Base-by-base conservation (phyloP, 768 basidiomycete species). In the Phanerodontia chrysosporium region DNA sequence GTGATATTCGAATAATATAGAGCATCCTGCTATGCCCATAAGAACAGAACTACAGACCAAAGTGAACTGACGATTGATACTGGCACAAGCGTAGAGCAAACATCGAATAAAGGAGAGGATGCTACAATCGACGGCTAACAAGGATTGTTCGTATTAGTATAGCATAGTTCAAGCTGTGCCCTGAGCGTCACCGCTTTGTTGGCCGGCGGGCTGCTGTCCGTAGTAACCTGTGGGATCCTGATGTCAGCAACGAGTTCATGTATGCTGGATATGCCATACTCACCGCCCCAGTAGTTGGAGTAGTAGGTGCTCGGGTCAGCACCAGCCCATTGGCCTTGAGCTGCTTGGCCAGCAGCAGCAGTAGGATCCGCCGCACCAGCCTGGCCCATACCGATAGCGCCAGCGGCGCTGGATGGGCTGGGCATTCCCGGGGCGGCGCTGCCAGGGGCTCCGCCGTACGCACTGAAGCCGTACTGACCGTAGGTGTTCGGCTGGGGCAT, bases 241-340 rank as follows among this genome's bases (percentile, higher is more conserved):
- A 59, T 28, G 16, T 36, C 44, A 24, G 42, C 39, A 18, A 42
- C 16, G 8, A 42, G 39, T 4, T 5, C 39, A 4, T 18, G 6
- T 42, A 4, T 7, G 4, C 8, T 7, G 39, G 18, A 49, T 21
- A 59, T 22, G 57, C 58, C n/a, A 14, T 46, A 76, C 85, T 67
- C 60, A 92, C 90, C 88, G 70, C 89, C 86, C 90, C 90, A 91
- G 70, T 91, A 90, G 69, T 88, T 88, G 57, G 83, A 83, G 72
- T 90, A 90, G 73, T 90, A 90, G 59, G 80, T 80, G 68, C 76
- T 86, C 58, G 88, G 85, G 68, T 91, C 89, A 49, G 84, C 82
- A 25, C 80, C 78, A 27, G 83, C 83, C 90, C 92, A 93, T 67
- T 92, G 89, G 49, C 83, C 85, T 71, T 89, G 88, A 49, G 80